Evolutionary conservation across 352 stramenopile genomes (phyloP), one percentile per base, ranked within the genome.

Genomic region (Ophiocytium majus): DNA sequence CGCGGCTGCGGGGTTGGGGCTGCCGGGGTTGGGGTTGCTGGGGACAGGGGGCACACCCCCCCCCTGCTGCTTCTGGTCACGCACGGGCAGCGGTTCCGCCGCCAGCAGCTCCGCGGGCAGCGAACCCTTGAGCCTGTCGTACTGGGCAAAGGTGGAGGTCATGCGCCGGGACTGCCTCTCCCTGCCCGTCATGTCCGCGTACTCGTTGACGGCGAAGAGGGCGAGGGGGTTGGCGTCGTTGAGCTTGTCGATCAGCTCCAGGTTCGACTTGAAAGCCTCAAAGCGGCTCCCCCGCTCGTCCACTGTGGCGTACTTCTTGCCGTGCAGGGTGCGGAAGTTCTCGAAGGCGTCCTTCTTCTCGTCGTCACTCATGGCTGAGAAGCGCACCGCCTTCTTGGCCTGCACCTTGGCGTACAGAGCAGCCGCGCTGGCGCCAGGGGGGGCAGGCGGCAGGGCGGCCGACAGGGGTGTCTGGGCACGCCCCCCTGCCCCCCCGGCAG

Each of bases 181-280:
- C 17, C 81, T 76, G 35, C 50, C 36, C n/a, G 84, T 88, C 19
- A 85, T 23, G 63, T 88, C 84, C 37, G 84, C 31, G 50, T 76
- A 88, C 80, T 84, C 34, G 0, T 82, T 86, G 19, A 88, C 35
- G 33, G 64, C 75, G 76, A 85, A 88, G 23, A 50, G 32, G 10
- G 81, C 84, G 23, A 50, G 34, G 1, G 43, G 71, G 64, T 81
- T 87, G 14, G 50, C 49, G 31, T 64, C 57, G 57, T 88, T 85
- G 75, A 85, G 43, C 79, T 86, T 14, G 32, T 78, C 66, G 35
- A 78, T 78, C 5, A 78, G 32, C 32, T 5, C 66, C 32, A 78
- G 14, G 66, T 43, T 78, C 35, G 17, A 35, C 66, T 78, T 78
- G 35, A 78, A 78, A 14, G 66, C 66, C 5, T 5, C 35, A 78